Evolutionary conservation across 2,329 filamentous ascomycete genomes (phyloP).

Genomic region (Diaporthe australafricana): DNA sequence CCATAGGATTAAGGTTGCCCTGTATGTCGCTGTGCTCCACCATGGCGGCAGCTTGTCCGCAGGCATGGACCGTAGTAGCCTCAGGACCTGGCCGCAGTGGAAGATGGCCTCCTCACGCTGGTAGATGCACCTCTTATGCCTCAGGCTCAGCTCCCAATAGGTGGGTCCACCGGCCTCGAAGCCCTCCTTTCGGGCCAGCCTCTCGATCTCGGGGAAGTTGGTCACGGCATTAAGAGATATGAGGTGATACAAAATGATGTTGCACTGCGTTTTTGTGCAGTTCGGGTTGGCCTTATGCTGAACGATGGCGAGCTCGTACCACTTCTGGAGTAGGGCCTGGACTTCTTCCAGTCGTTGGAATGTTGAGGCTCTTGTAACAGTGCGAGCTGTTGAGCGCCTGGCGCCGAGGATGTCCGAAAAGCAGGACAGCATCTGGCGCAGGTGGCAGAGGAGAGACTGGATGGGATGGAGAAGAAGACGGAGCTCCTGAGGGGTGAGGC

Average conservation of each 20-base stretch:
- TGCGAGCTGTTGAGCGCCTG: constrained; percentile 53
- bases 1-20: constrained; percentile 73
- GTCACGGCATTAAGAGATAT: constrained; percentile 77
- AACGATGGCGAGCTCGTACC: constrained; percentile 73
- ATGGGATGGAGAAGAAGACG: constrained; percentile 77
- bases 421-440: constrained; percentile 73
- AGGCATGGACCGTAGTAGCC: constrained; percentile 70
- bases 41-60: constrained; percentile 71
- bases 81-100: constrained; percentile 75
- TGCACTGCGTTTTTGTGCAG: constrained; percentile 72
- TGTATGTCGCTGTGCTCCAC: constrained; percentile 79
- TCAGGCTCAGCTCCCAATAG: constrained; percentile 64
- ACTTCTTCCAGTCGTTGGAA: constrained; percentile 72
- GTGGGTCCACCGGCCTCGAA: constrained; percentile 58
- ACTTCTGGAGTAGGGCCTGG: constrained; percentile 71
- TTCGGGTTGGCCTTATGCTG: constrained; percentile 66
- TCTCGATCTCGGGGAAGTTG: constrained; percentile 75
- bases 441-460: constrained; percentile 73
- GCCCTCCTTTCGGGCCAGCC: constrained; percentile 70
- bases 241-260: constrained; percentile 77
- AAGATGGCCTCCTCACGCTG: constrained; percentile 73
- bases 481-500: constrained; percentile 66
- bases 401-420: constrained; percentile 67
- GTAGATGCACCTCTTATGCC: constrained; percentile 73
- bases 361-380: constrained; percentile 70